Evolutionary conservation across 306 rosid species (phyloP).

Genomic region (Fragaria iinumae): DNA sequence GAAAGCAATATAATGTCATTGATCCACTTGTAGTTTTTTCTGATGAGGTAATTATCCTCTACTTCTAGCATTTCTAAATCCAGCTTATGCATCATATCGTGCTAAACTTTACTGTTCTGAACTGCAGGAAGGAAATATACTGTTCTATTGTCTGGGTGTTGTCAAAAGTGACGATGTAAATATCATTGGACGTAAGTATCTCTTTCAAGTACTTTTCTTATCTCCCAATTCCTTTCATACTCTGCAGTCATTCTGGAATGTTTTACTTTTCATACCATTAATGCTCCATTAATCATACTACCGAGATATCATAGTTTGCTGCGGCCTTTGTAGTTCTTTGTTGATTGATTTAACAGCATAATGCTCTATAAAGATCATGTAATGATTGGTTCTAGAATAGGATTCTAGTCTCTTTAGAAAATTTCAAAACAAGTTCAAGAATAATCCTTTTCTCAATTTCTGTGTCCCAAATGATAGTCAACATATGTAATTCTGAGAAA

Average conservation of each 20-base stretch:
- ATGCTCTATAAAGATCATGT: not conserved
- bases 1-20: slow-evolving; percentile 41
- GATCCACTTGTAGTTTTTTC: slow-evolving; percentile 25
- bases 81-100: not conserved
- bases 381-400: not conserved
- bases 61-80: slow-evolving; percentile 12
- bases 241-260: not conserved
- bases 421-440: not conserved
- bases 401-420: not conserved
- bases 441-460: not conserved
- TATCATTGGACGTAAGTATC: slow-evolving; percentile 87
- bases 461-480: not conserved
- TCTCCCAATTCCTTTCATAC: not conserved
- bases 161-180: slow-evolving; percentile 56
- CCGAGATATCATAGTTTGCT: not conserved
- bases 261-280: not conserved
- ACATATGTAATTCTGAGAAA: not conserved
- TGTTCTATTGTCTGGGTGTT: slow-evolving; percentile 49
- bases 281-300: not conserved
- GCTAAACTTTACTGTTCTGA: slow-evolving; percentile 26
- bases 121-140: slow-evolving; percentile 34
- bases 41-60: slow-evolving; percentile 28
- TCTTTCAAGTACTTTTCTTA: not conserved
- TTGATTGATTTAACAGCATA: not conserved
- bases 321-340: not conserved